Evolutionary conservation across 2,329 filamentous ascomycete species (phyloP), one percentile per base, ranked within the genome.

Genomic region (Celoporthe dispersa): DNA sequence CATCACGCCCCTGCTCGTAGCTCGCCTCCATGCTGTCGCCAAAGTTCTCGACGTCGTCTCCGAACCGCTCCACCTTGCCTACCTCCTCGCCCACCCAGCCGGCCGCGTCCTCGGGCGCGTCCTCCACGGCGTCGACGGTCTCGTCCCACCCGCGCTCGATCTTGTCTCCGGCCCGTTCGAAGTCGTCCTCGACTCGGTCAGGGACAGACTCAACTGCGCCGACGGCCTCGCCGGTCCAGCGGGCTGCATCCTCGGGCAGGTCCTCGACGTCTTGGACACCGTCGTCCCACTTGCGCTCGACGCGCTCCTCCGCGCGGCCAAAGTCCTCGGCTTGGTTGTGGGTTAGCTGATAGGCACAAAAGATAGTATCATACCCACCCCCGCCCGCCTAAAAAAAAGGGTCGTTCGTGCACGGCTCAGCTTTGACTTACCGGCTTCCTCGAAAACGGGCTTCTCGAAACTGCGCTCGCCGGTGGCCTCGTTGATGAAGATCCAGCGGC

Each of bases 161-260:
- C 62, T 80, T 75, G 63, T 78, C 78, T 59, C 76, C 66, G 14
- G 33, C 53, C 0, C 66, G 69, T 9, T 70, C 69, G 22, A 67
- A 59, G 12, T 37, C 69, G 12, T 68, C 33, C 61, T 65, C 68
- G 6, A 70, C 33, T 3, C 66, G 63, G 28, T 70, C 69, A 12
- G 69, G 69, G 3, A 71, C 57, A 2, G 35, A 35, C 57, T 69
- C 69, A 1, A 66, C 67, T n/a, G 68, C 67, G 1, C 69, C 66
- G 7, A 68, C 66, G 25, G 66, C 66, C 53, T 68, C 66, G 12
- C 69, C 69, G 8, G 66, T 68, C 69, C 66, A 71, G 12, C 69
- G 69, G 25, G 69, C 69, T 7, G 69, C 69, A 12, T 70, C 69
- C 37, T 70, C 66, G 25, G 69, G 69, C 2, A 70, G 60, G 33